Percentiles rank a stretch among this genome's conserved stretches.
phyloP scores from a whole-genome alignment of 768 basidiomycete species.

The Auricularia sp. region DNA sequence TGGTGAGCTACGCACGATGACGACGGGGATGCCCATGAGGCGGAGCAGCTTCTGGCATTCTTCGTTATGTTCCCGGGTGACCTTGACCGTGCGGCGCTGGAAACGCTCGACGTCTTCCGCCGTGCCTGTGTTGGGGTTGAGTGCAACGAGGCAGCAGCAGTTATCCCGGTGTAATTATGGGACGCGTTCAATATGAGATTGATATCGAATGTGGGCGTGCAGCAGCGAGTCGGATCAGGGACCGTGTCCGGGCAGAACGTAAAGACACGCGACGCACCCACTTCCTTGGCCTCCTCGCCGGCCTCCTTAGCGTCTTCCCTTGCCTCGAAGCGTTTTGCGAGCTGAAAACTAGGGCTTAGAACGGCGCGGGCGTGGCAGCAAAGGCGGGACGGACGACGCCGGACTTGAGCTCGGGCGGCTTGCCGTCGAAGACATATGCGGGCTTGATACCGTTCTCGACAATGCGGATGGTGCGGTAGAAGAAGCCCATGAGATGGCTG shows the following conservation, averaged over 20 bases:
- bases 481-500: constrained; percentile 96
- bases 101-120: constrained; percentile 88
- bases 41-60: constrained; percentile 80
- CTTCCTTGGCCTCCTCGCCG: constrained; percentile 94
- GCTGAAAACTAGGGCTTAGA: constrained; percentile 33
- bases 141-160: neutral
- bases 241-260: neutral
- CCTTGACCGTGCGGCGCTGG: constrained; percentile 83
- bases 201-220: neutral
- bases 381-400: constrained; percentile 67
- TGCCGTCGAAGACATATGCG: constrained; percentile 96
- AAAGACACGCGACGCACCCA: constrained; percentile 33
- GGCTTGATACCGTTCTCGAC: constrained; percentile 99
- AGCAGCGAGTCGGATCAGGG: neutral
- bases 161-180: neutral
- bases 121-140: constrained; percentile 39
- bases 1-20: constrained; percentile 50
- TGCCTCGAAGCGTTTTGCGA: constrained; percentile 90
- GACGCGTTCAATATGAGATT: neutral
- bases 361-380: neutral
- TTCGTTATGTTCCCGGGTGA: constrained; percentile 92
- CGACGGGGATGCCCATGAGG: constrained; percentile 95
- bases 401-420: constrained; percentile 94
- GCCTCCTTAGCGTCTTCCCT: constrained; percentile 91
- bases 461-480: constrained; percentile 94